A percentile compares a stretch with the other conserved stretches of the same genome.
Conservation (phyloP, 345 rosid genomes). For the Lepidium didymum region DNA sequence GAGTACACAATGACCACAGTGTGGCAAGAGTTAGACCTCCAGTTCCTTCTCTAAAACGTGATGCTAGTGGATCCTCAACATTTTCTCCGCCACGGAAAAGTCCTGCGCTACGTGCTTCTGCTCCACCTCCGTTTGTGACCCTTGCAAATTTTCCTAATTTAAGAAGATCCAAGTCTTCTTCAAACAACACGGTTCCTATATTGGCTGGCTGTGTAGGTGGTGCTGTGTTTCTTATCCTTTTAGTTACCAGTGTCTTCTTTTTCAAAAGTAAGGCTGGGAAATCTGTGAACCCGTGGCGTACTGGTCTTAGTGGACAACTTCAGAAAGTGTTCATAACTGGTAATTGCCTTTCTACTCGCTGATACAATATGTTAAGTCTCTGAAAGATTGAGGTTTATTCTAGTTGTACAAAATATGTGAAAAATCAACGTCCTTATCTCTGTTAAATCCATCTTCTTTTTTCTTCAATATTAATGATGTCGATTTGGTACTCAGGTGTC, state of each 20-base stretch:
- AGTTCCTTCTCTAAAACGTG: neutral
- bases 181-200: neutral
- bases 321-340: conserved; percentile 90
- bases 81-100: neutral
- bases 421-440: neutral
- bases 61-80: neutral
- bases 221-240: conserved; percentile 27
- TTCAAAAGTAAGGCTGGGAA: conserved; percentile 59
- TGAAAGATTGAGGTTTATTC: neutral
- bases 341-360: conserved; percentile 13
- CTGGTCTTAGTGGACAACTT: conserved; percentile 93
- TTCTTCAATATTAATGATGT: neutral
- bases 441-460: neutral
- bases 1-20: neutral
- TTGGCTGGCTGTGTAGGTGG: conserved; percentile 32
- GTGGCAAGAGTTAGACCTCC: neutral
- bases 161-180: neutral
- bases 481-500: conserved; percentile 48
- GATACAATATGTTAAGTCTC: neutral
- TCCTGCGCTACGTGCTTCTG: neutral
- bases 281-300: conserved; percentile 82
- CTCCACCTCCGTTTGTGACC: conserved; percentile 15
- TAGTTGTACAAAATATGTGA: neutral
- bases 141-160: neutral
- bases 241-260: conserved; percentile 35